Percentiles rank a stretch among this genome's conserved stretches.
phyloP scores from a whole-genome alignment of 2,329 filamentous ascomycete genomes.

The Thelonectria rubi region DNA sequence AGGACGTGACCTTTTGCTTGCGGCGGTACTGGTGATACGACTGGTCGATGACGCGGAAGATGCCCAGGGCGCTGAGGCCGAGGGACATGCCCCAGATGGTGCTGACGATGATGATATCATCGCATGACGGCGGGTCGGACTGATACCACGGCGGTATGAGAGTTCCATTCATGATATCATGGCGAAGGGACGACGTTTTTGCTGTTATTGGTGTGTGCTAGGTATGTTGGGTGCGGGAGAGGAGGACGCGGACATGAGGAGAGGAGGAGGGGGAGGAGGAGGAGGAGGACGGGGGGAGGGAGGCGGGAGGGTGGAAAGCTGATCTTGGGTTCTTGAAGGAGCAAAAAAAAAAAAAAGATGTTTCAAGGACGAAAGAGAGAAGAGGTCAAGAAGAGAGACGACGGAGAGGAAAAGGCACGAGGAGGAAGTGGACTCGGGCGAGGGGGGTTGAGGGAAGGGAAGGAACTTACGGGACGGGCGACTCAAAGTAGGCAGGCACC shows the following conservation, averaged over 20 bases:
- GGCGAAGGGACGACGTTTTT: background rate
- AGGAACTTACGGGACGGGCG: too few species aligned
- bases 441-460: background rate
- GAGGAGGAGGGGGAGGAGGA: too few species aligned
- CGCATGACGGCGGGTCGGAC: constrained; percentile 29
- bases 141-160: constrained; percentile 41
- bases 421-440: background rate
- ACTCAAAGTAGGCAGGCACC: too few species aligned
- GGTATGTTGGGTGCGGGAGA: background rate
- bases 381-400: background rate
- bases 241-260: background rate
- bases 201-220: background rate
- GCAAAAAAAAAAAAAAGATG: background rate
- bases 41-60: constrained; percentile 48
- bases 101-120: constrained; percentile 48
- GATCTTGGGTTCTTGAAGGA: background rate
- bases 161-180: constrained; percentile 39
- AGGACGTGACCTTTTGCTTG: constrained; percentile 47
- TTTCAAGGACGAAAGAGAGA: background rate
- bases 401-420: too few species aligned
- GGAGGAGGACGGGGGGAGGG: background rate
- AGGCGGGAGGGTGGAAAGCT: too few species aligned
- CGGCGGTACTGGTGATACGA: constrained; percentile 45
- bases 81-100: constrained; percentile 51
- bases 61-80: constrained; percentile 47